Evolutionary conservation across 306 rosid species (phyloP).

Genomic region (Urtica urens): DNA sequence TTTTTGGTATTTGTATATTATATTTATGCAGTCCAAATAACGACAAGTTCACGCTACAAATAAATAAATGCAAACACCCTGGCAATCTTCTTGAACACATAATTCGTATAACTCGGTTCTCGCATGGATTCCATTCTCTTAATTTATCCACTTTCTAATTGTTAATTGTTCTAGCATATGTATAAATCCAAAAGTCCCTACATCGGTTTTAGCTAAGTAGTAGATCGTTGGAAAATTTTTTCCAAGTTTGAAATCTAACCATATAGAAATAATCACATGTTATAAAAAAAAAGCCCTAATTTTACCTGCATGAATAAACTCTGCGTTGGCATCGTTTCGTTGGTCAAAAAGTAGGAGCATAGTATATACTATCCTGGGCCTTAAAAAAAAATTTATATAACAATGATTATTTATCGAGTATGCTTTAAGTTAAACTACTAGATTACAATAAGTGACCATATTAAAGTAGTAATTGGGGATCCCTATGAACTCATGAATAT

Average conservation of each 20-base stretch:
- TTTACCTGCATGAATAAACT: not conserved
- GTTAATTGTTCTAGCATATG: too few species aligned
- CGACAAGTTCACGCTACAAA: conserved; percentile 39
- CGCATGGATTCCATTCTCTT: conserved; percentile 74
- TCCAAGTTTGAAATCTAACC: not conserved
- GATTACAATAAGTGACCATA: not conserved
- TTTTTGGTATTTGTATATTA: too few species aligned
- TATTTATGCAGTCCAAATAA: conserved; percentile 6
- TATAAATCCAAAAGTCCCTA: not conserved
- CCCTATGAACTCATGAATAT: conserved; percentile 23
- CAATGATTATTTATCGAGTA: not conserved
- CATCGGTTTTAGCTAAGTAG: conserved; percentile 2
- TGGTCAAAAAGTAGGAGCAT: not conserved
- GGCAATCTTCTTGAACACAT: conserved; percentile 40
- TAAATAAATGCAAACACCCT: conserved; percentile 37
- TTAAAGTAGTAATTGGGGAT: conserved; percentile 15
- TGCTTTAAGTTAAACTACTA: not conserved
- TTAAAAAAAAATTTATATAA: not conserved
- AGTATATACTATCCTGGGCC: not conserved
- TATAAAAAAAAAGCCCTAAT: too few species aligned
- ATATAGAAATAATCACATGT: not conserved
- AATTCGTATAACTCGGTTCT: conserved; percentile 22
- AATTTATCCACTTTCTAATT: too few species aligned
- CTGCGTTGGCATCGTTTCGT: not conserved
- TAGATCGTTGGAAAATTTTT: not conserved